These are phyloP conservation scores for Eremothecium gossypii DNA, from an alignment of 1,139 yeast species.

Conservation along the genomic window DNA sequence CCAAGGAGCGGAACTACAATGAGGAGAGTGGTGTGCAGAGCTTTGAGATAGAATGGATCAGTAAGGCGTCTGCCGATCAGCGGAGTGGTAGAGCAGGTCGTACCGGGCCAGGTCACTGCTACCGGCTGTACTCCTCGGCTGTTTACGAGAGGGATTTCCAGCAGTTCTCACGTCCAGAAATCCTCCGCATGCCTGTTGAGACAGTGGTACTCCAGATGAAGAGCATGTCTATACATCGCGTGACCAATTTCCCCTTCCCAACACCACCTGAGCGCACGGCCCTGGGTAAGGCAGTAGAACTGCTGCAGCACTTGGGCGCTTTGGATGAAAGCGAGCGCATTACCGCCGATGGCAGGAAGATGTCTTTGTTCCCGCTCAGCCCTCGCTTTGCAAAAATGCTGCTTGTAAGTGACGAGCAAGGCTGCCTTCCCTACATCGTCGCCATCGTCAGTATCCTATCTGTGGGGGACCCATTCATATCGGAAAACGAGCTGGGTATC, in stretches of 20 bases:
- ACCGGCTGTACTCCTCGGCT: conserved; percentile 89
- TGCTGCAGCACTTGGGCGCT: conserved; percentile 74
- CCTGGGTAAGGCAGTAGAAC: conserved; percentile 54
- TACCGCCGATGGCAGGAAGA: conserved; percentile 72
- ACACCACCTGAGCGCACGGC: conserved; percentile 73
- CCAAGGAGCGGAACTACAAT: conserved; percentile 79
- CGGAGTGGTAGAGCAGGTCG: conserved; percentile 98
- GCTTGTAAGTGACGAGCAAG: conserved; percentile 77
- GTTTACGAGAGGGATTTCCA: conserved; percentile 79
- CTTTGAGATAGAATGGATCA: conserved; percentile 84
- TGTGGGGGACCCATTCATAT: conserved; percentile 85
- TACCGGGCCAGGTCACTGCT: conserved; percentile 98
- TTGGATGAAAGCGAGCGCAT: conserved; percentile 45
- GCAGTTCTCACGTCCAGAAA: conserved; percentile 82
- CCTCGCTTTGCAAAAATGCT: conserved; percentile 91
- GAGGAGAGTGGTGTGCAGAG: conserved; percentile 87
- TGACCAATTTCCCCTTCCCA: conserved; percentile 91
- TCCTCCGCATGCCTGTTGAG: conserved; percentile 90
- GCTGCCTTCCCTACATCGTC: conserved; percentile 75
- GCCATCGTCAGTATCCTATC: conserved; percentile 89
- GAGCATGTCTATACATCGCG: conserved; percentile 90
- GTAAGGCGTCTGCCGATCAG: conserved; percentile 94
- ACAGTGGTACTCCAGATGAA: conserved; percentile 92
- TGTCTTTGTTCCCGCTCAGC: conserved; percentile 87
- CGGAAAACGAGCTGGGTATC: conserved; percentile 63